Evolutionary conservation across 1,139 yeast genomes (phyloP), one percentile per base, ranked within the genome.

Genomic region (Kodamaea arcana): DNA sequence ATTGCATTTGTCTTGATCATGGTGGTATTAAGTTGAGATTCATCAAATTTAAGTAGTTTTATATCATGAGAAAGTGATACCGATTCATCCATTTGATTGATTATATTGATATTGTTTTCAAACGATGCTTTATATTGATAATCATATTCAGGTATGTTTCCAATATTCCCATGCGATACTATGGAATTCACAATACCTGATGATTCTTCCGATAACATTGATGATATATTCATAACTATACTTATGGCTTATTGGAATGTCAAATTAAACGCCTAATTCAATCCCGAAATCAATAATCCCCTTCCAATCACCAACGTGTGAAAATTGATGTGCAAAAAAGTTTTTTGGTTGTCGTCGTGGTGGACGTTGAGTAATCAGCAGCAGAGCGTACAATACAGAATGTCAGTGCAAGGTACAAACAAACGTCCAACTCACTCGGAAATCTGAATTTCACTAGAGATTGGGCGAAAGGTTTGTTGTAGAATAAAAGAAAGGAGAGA

Each of bases 201-300:
- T 8, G 45, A 39, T 18, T 48, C 40, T 20, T 36, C 42, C 27
- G 69, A 61, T 50, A 65, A 56, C 66, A 65, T 65, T 23, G 70
- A 65, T 13, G 69, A 63, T 39, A 65, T 64, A 49, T 65, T 65
- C 72, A 65, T 65, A 11, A 5, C 27, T 31, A n/a, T 14, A 7
- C 27, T 24, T 18, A 18, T 18, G 22, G 9, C 9, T 18, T 18
- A 18, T 18, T 18, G n/a, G n/a, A n/a, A n/a, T n/a, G n/a, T n/a
- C n/a, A n/a, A n/a, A n/a, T n/a, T n/a, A n/a, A n/a, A n/a, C n/a
- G n/a, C n/a, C n/a, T n/a, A n/a, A n/a, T n/a, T n/a, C n/a, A n/a
- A n/a, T n/a, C n/a, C n/a, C n/a, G n/a, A n/a, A n/a, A n/a, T n/a
- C n/a, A n/a, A n/a, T n/a, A n/a, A n/a, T n/a, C n/a, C n/a, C n/a